Base-by-base conservation (phyloP, 495 filamentous ascomycete genomes). In the Cryomyces minteri region DNA sequence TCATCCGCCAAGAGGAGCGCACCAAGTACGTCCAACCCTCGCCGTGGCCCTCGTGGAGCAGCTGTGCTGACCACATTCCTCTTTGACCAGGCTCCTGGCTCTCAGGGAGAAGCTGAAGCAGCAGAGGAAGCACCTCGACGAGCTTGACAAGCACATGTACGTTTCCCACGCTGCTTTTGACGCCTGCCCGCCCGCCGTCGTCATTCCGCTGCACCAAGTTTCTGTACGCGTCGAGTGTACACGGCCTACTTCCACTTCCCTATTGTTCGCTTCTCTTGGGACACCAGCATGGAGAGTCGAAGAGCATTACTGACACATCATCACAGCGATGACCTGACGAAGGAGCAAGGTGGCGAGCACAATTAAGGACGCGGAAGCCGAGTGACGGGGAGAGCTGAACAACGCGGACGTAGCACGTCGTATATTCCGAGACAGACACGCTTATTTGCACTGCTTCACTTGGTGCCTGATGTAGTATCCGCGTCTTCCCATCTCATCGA, bases 121-220 rank as follows among this genome's bases (percentile, higher is more conserved):
- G 58, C 84, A 94, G 68, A 74, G 82, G 58, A 68, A 77, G 43
- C 81, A 93, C 65, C 72, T 94, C 48, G 66, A 90, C 59, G 76
- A 87, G 61, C 72, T 94, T 32, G 78, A 86, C 52, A 70, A 79
- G 54, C 79, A 90, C 69, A 82, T 95, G 82, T 90, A 67, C 56
- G 78, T 67, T 39, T 44, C 52, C n/a, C 44, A 47, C 41, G 9
- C 12, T 37, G 34, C 2, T n/a, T n/a, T n/a, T n/a, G n/a, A n/a
- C n/a, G n/a, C n/a, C n/a, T n/a, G n/a, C n/a, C n/a, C n/a, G n/a
- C n/a, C n/a, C n/a, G n/a, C n/a, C n/a, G n/a, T n/a, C n/a, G n/a
- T n/a, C n/a, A n/a, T n/a, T 25, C 18, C 18, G 18, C 18, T 25
- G 2, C 18, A 25, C 18, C 18, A 25, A 1, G 18, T 25, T 25